Conservation (phyloP, 129 eudicot genomes). For the Scalesia atractyloides region DNA sequence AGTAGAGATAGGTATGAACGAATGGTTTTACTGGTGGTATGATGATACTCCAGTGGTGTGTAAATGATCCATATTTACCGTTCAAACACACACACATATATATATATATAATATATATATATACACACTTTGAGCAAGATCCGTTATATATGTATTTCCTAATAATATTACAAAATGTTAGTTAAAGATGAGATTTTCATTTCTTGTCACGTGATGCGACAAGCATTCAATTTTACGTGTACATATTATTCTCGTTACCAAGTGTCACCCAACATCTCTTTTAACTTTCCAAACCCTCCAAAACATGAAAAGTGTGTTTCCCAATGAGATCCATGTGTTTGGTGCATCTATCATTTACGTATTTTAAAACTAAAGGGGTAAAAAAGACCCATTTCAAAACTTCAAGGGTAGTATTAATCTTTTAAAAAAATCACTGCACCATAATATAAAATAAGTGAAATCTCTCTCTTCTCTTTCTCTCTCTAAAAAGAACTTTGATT, state of each 20-base stretch:
- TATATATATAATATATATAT: no score
- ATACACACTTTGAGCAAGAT: no score
- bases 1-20: no score
- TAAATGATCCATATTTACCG: no score
- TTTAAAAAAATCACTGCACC: background rate
- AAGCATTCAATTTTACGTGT: background rate
- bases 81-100: no score
- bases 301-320: slow-evolving; percentile 1
- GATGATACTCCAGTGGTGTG: no score
- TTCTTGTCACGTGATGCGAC: background rate
- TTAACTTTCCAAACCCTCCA: background rate
- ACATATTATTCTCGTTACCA: background rate
- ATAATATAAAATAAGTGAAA: slow-evolving; percentile 1
- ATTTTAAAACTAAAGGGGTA: slow-evolving; percentile 8
- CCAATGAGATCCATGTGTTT: background rate
- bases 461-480: background rate
- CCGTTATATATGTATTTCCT: no score
- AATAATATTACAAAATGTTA: no score
- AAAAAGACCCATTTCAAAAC: background rate
- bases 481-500: slow-evolving; percentile 12
- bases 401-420: background rate
- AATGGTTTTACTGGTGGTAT: no score
- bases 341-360: background rate
- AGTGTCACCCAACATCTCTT: background rate
- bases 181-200: background rate